Evolutionary conservation across 805 yeast species (phyloP).

Genomic region (Starmerella riodocensis): DNA sequence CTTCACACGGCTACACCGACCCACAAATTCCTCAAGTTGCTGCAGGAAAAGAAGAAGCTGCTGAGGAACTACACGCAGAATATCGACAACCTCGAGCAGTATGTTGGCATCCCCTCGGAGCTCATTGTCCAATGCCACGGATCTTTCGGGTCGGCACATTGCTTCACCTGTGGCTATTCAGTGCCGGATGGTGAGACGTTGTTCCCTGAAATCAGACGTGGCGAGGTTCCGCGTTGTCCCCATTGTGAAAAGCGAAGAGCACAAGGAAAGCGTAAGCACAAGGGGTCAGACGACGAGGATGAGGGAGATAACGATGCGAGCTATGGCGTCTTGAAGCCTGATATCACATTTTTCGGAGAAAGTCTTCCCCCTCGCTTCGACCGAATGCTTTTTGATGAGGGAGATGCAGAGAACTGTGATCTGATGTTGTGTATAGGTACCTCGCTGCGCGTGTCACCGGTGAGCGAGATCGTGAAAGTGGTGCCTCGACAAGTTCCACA

Average conservation of each 20-base stretch:
- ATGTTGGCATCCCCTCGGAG: constrained; percentile 56
- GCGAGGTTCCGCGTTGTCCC: constrained; percentile 61
- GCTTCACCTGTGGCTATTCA: constrained; percentile 58
- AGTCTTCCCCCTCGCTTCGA: constrained; percentile 61
- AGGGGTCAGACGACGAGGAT: constrained; percentile 24
- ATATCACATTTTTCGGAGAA: constrained; percentile 85
- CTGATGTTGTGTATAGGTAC: constrained; percentile 77
- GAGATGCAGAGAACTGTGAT: constrained; percentile 60
- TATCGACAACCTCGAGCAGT: constrained; percentile 74
- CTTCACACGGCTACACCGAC: constrained; percentile 46
- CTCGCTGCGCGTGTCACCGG: constrained; percentile 84
- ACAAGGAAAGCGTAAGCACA: constrained; percentile 4
- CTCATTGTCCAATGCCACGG: constrained; percentile 84
- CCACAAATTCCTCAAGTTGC: constrained; percentile 61
- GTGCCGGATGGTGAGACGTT: constrained; percentile 50
- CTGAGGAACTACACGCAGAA: constrained; percentile 82
- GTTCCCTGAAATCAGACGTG: constrained; percentile 43
- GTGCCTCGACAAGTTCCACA: constrained; percentile 68
- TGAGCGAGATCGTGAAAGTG: constrained; percentile 69
- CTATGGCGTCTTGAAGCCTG: constrained; percentile 84
- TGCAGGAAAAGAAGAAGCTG: constrained; percentile 65
- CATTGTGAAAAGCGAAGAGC: constrained; percentile 31
- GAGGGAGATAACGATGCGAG: constrained; percentile 25
- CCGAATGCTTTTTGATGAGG: constrained; percentile 30
- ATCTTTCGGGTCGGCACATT: constrained; percentile 76